A percentile compares a stretch with the other conserved stretches of the same genome.
Conservation (phyloP, 495 filamentous ascomycete genomes). For the Beverwykella pulmonaria region DNA sequence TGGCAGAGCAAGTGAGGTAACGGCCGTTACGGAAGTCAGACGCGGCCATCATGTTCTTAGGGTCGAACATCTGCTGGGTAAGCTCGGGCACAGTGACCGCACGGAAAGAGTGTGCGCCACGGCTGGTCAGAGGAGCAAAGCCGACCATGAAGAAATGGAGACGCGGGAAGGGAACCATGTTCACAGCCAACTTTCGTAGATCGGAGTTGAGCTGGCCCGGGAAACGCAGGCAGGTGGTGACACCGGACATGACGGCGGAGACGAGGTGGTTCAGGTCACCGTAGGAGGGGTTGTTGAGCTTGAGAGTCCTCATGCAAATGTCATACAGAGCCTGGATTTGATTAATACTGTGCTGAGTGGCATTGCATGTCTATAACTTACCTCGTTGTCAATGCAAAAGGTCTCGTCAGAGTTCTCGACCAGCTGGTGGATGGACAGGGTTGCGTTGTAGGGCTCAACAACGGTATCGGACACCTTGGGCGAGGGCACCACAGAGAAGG, state of each 20-base stretch:
- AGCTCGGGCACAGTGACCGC: slow-evolving; percentile 96
- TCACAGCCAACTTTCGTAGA: slow-evolving; percentile 98
- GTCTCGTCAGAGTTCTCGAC: slow-evolving; percentile 99
- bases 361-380: slow-evolving; percentile 42
- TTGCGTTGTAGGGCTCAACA: slow-evolving; percentile 99
- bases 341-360: slow-evolving; percentile 35
- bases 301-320: slow-evolving; percentile 99
- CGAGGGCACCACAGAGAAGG: slow-evolving; percentile 99
- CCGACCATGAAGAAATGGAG: slow-evolving; percentile 99
- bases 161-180: slow-evolving; percentile 99
- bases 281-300: slow-evolving; percentile 97
- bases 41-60: slow-evolving; percentile 99
- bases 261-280: slow-evolving; percentile 99
- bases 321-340: slow-evolving; percentile 85
- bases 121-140: slow-evolving; percentile 97
- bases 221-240: slow-evolving; percentile 98
- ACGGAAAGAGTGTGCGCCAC: slow-evolving; percentile 93
- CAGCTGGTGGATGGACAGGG: slow-evolving; percentile 97
- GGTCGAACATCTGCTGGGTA: slow-evolving; percentile 99
- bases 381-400: slow-evolving; percentile 99
- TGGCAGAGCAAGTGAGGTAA: slow-evolving; percentile 99
- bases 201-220: slow-evolving; percentile 99
- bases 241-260: slow-evolving; percentile 99
- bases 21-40: slow-evolving; percentile 99
- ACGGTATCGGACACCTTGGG: slow-evolving; percentile 99